A percentile compares a stretch with the other conserved stretches of the same genome.
Conservation (phyloP, 2,329 filamentous ascomycete species). For the Cladosporium sp. region DNA sequence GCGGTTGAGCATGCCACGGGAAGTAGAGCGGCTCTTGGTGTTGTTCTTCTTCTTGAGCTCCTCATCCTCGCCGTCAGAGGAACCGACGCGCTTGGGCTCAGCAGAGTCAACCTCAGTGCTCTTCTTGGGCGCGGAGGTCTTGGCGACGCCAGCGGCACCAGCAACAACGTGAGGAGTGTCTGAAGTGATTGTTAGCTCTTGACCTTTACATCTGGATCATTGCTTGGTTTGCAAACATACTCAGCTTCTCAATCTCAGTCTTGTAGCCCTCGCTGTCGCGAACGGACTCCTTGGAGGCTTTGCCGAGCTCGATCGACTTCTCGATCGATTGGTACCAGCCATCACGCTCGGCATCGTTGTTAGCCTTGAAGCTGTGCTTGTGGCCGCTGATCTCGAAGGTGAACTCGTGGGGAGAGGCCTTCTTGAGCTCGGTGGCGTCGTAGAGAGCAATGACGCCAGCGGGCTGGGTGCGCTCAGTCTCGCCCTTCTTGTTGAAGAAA, state of each 20-base stretch:
- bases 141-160: slow-evolving; percentile 32
- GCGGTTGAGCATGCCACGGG: slow-evolving; percentile 55
- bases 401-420: slow-evolving; percentile 77
- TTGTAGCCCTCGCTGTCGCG: slow-evolving; percentile 84
- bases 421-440: slow-evolving; percentile 67
- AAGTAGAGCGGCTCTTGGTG: slow-evolving; percentile 58
- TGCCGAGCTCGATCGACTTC: slow-evolving; percentile 77
- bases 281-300: slow-evolving; percentile 70
- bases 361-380: slow-evolving; percentile 92
- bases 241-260: slow-evolving; percentile 68
- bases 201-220: not conserved
- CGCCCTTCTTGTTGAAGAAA: slow-evolving; percentile 79
- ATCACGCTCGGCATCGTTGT: slow-evolving; percentile 71
- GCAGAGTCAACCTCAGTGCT: slow-evolving; percentile 43
- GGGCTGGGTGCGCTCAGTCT: slow-evolving; percentile 71
- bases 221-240: slow-evolving; percentile 39
- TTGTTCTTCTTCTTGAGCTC: slow-evolving; percentile 41
- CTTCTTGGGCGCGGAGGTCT: slow-evolving; percentile 40
- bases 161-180: slow-evolving; percentile 29
- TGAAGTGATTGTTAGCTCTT: slow-evolving; percentile 9
- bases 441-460: slow-evolving; percentile 64
- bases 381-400: slow-evolving; percentile 77
- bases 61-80: slow-evolving; percentile 45
- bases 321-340: slow-evolving; percentile 87
- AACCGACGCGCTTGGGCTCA: slow-evolving; percentile 34